Evolutionary conservation across 1,139 yeast species (phyloP), one percentile per base, ranked within the genome.

Genomic region (Yamadazyma taylorii): DNA sequence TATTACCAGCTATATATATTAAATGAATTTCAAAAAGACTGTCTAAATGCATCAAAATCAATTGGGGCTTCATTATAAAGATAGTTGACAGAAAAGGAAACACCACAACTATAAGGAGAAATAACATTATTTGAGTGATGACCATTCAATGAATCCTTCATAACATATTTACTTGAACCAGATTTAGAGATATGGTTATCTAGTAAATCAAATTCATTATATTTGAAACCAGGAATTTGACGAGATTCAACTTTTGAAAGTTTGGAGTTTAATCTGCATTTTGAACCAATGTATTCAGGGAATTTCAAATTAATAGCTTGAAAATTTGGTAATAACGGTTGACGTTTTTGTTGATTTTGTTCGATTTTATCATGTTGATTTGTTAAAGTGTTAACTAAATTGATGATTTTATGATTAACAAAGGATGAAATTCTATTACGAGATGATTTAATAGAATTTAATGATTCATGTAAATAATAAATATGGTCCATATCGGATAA

Each of bases 381-480:
- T 15, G 26, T 24, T 22, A 59, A 43, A 5, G 40, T 37, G n/a
- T 48, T 37, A 14, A 64, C 43, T 30, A 61, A 36, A 13, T 45
- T 39, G 28, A 45, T 29, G 10, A 66, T 48, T 25, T 55, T 55
- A 7, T 35, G 16, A 43, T 63, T 64, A 28, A 63, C 48, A 39
- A 55, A 63, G 25, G 47, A 43, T 27, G 59, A 48, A 39, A 61
- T 62, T 30, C 52, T 52, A 21, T 27, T 27, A 8, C 21, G 21
- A 5, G 4, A 9, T 5, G 30, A 27, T n/a, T 27, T 27, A 9
- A 8, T 5, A 12, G 30, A 27, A 12, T 27, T 27, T 15, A 27
- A 16, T 5, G 30, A 27, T 27, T 64, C 69, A 44, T 66, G 63
- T 36, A 63, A 63, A 48, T 50, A 66, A 45, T 66, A 66, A 15